Percentiles rank a stretch among this genome's conserved stretches.
These are phyloP conservation scores for Venturia nashicola DNA, from an alignment of 2,329 filamentous ascomycete genomes.

Conservation along the genomic window DNA sequence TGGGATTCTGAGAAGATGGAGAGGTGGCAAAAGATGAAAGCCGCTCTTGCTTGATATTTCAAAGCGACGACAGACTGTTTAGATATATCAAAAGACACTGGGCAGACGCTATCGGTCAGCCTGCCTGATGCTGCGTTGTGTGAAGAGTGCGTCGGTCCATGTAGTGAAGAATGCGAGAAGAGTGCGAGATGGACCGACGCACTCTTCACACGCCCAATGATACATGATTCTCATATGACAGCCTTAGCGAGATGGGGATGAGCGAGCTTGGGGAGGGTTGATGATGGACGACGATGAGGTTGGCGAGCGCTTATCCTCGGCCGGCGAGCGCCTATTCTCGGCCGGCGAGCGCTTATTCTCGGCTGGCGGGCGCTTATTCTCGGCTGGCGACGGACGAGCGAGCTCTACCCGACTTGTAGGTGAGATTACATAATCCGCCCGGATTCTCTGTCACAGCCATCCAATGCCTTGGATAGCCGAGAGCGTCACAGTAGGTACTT, in stretches of 20 bases:
- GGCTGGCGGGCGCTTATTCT: neutral
- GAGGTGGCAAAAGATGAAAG: neutral
- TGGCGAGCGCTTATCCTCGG: neutral
- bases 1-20: neutral
- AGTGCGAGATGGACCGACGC: too few relatives aligned
- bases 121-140: neutral
- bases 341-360: too few relatives aligned
- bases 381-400: slow-evolving; percentile 20
- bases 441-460: neutral
- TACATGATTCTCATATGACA: neutral
- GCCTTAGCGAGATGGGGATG: neutral
- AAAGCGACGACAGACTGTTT: neutral
- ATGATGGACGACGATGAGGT: neutral
- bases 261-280: neutral
- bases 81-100: neutral
- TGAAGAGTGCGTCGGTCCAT: neutral
- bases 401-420: too few relatives aligned
- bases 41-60: neutral
- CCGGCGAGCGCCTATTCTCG: slow-evolving; percentile 11
- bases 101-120: neutral
- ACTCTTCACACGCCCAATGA: neutral
- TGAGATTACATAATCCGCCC: too few relatives aligned
- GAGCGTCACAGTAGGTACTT: neutral
- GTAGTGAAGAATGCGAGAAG: neutral
- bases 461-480: neutral